These are phyloP conservation scores for Diaporthe capsici DNA, from an alignment of 2,329 filamentous ascomycete species.

Conservation along the genomic window DNA sequence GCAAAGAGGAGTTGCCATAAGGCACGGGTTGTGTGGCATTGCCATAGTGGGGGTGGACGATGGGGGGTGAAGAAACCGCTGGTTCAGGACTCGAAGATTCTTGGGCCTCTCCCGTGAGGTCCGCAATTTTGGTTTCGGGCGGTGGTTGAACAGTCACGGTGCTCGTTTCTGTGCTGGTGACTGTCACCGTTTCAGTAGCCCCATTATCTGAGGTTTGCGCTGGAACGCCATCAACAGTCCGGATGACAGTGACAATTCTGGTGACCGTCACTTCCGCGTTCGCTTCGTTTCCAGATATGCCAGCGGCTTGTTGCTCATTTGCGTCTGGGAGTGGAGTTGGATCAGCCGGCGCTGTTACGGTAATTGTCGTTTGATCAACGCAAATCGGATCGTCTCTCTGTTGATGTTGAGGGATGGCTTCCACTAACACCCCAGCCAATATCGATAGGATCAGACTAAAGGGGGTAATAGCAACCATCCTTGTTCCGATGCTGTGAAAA, in stretches of 20 bases:
- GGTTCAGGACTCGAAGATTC: background rate
- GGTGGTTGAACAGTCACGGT: background rate
- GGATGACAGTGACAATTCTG: slow-evolving; percentile 17
- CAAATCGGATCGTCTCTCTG: slow-evolving; percentile 13
- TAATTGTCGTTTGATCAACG: slow-evolving; percentile 31
- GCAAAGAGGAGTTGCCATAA: slow-evolving; percentile 16
- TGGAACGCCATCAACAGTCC: slow-evolving; percentile 6
- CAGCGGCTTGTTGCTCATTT: slow-evolving; percentile 4
- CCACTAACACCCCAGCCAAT: slow-evolving; percentile 21
- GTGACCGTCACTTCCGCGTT: slow-evolving; percentile 17
- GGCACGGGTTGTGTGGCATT: slow-evolving; percentile 9
- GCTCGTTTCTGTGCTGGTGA: slow-evolving; percentile 22
- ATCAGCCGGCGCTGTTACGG: slow-evolving; percentile 17
- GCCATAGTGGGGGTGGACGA: slow-evolving; percentile 2
- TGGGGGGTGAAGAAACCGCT: background rate
- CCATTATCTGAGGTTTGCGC: background rate
- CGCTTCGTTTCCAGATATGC: background rate
- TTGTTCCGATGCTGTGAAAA: background rate
- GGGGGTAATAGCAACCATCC: slow-evolving; percentile 26
- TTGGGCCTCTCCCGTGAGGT: background rate
- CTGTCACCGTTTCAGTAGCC: slow-evolving; percentile 28
- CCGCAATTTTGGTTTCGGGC: background rate
- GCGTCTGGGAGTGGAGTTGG: slow-evolving; percentile 4
- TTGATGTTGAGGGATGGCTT: slow-evolving; percentile 32
- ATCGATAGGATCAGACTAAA: slow-evolving; percentile 20